Percentiles rank a stretch among this genome's conserved stretches.
Conservation (phyloP, 2,329 filamentous ascomycete genomes). For the Fusarium mexicanum region DNA sequence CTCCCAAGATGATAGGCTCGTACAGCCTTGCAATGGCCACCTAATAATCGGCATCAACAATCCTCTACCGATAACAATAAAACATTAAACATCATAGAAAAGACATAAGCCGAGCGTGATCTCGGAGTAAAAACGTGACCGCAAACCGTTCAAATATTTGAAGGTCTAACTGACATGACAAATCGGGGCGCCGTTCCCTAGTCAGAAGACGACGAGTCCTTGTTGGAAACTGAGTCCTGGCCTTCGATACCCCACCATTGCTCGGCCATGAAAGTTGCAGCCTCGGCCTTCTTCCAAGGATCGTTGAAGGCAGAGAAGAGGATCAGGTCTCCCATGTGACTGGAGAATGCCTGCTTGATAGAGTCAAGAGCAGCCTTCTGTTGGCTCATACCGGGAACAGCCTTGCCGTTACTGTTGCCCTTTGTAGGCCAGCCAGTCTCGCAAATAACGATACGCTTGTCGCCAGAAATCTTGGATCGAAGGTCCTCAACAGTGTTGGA, state of each 20-base stretch:
- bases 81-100: not conserved
- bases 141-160: constrained; percentile 6
- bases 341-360: constrained; percentile 68
- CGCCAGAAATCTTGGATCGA: constrained; percentile 52
- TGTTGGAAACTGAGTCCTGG: constrained; percentile 25
- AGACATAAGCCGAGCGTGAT: not conserved
- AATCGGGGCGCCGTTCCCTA: constrained; percentile 13
- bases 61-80: not conserved
- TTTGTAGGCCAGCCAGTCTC: constrained; percentile 86
- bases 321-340: constrained; percentile 64
- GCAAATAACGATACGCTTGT: constrained; percentile 75
- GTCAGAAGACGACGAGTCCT: constrained; percentile 39
- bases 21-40: constrained; percentile 9
- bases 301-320: constrained; percentile 86
- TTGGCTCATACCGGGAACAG: constrained; percentile 74
- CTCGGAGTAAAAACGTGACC: not conserved
- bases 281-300: constrained; percentile 75
- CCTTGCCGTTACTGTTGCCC: constrained; percentile 71
- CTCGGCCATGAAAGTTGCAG: constrained; percentile 74
- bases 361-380: constrained; percentile 73
- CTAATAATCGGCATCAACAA: not conserved
- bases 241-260: constrained; percentile 75
- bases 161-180: constrained; percentile 11
- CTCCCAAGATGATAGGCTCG: not conserved
- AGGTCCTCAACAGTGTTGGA: constrained; percentile 61